Conservation (phyloP, 176 grass and related monocot species). For the Lolium perenne region DNA sequence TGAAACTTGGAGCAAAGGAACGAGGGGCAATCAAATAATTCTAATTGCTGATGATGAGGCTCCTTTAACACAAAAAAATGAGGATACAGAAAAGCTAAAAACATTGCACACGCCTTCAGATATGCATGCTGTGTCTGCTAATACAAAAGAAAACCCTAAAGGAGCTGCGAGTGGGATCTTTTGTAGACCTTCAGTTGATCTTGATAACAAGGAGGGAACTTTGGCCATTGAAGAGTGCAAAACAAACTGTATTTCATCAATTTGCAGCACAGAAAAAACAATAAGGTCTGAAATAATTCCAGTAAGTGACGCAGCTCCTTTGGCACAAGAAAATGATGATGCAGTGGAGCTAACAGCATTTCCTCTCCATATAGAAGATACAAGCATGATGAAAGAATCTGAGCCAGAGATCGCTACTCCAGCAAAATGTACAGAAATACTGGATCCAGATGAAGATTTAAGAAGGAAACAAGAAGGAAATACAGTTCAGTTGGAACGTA, state of each 20-base stretch:
- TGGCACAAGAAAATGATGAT: constrained; percentile 17
- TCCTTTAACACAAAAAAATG: constrained; percentile 36
- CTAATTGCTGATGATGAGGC: constrained; percentile 14
- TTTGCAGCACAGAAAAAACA: not conserved
- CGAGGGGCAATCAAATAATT: not conserved
- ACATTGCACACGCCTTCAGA: not conserved
- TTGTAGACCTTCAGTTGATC: constrained; percentile 3
- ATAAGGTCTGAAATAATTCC: constrained; percentile 18
- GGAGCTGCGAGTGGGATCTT: not conserved
- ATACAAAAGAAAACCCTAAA: constrained; percentile 12
- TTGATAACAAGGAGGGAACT: constrained; percentile 3
- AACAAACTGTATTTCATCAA: constrained; percentile 29
- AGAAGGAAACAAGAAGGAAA: constrained; percentile 34
- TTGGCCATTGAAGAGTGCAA: constrained; percentile 12
- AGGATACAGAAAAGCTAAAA: not conserved
- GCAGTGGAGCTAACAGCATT: not conserved
- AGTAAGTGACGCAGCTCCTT: constrained; percentile 9
- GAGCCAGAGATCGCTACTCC: constrained; percentile 1
- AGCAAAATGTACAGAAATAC: constrained; percentile 5
- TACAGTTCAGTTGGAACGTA: constrained; percentile 9
- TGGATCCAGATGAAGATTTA: constrained; percentile 43
- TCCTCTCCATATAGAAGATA: constrained; percentile 8
- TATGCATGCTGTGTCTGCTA: not conserved
- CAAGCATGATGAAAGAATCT: not conserved
- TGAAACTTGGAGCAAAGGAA: not conserved